Base-by-base conservation (phyloP, 345 rosid genomes). In the Moricandia arvensis region DNA sequence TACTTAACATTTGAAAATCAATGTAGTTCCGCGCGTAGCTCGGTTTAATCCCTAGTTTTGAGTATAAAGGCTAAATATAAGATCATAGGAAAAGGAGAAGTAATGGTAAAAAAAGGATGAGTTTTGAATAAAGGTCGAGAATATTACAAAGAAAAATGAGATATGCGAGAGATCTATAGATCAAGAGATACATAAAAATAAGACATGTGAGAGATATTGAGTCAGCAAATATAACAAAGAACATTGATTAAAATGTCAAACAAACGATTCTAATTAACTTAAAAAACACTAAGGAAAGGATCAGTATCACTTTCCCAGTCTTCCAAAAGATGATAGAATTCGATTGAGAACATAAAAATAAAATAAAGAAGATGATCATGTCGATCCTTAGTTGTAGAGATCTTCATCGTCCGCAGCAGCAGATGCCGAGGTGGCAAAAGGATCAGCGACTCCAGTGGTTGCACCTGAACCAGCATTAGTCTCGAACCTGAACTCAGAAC, bases 351-450 rank as follows among this genome's bases (percentile, higher is more conserved):
- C 79, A 47, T 74, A 8, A 12, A 53, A 17, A 17, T 43, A 38
- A 70, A 72, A 47, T 17, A 53, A 64, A 43, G 59, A 21, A 21
- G 24, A 21, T 21, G 24, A 21, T 21, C 24, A 21, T 21, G 2
- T 21, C 1, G 24, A 21, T 21, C 21, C 47, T 18, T 57, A 93
- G 79, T 83, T 85, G 83, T 93, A 93, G 58, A 93, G 98, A 77
- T 93, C 98, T 63, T 93, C 98, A 26, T 93, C 98, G 17, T 89
- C 80, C 4, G 72, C 97, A 2, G 80, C 91, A 4, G 86, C 93
- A 1, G 96, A 90, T n/a, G 78, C 75, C 7, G 98, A 72, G 16
- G 92, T 82, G 15, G 88, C 88, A 69, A 93, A 93, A 38, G 97
- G 91, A 79, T 93, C 97, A 15, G 95, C 70, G 8, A 84, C 87